Base-by-base conservation (phyloP, 2,329 filamentous ascomycete species). In the Fusarium foetens region DNA sequence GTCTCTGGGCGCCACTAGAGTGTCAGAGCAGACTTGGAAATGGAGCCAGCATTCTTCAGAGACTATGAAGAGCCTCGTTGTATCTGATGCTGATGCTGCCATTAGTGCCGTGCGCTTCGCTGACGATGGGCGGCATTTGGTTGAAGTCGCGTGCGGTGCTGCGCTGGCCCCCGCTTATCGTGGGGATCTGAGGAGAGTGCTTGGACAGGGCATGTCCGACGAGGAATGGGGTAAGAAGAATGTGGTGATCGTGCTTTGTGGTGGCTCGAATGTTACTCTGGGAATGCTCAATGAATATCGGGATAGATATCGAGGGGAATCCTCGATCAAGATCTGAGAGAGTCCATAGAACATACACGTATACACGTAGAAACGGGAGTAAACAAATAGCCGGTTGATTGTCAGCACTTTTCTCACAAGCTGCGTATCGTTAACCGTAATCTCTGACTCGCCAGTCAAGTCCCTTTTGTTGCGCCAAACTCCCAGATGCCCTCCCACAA, bases 91-190 rank as follows among this genome's bases (percentile, higher is more conserved):
- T 7, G 93, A 96, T 77, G 95, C 95, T 0, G 94, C 93, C 25
- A 88, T 91, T 81, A 94, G 91, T 6, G 93, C 92, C 59, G 90
- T 92, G 76, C 86, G 89, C 29, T 91, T 98, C 69, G 91, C 93
- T 14, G 93, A 98, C 72, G 94, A 97, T 68, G 93, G 95, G 75
- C 85, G 92, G 31, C 83, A 95, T 63, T 84, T 97, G 63, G 93
- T 97, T 6, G 95, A 98, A 83, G 85, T 92, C 39, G 91, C 94
- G 0, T 98, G 95, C 79, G 94, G 95, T 2, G 94, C 95, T 10
- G 92, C 92, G 58, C 82, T 97, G 17, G 93, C 92, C 3, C 80
- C 89, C 6, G 90, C 86, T 65, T 94, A 94, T 76, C 88, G 88
- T 43, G 90, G 88, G 0, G 81, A 87, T 43, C 78, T 97, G 76